Evolutionary conservation across 2,329 filamentous ascomycete genomes (phyloP).

Genomic region (Cladosporium austrohemisphaericum): DNA sequence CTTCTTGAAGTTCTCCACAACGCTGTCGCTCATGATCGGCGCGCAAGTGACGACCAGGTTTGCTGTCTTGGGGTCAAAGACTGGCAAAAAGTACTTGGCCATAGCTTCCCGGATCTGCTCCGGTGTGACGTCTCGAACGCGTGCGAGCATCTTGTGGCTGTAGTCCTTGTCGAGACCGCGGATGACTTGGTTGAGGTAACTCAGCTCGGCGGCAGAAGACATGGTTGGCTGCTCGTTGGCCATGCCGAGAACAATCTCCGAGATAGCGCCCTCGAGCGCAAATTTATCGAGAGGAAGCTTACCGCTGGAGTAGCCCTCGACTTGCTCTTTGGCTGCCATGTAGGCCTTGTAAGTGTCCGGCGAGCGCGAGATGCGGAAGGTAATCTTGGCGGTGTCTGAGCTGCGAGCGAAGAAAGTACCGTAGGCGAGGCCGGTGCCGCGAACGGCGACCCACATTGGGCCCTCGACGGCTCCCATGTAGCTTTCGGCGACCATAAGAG

Average conservation of each 20-base stretch:
- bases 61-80: conserved; percentile 75
- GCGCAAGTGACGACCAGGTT: conserved; percentile 89
- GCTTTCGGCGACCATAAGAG: conserved; percentile 80
- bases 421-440: conserved; percentile 90
- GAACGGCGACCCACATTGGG: conserved; percentile 88
- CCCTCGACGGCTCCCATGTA: conserved; percentile 94
- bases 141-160: conserved; percentile 69
- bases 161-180: conserved; percentile 72
- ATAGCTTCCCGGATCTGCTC: conserved; percentile 75
- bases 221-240: conserved; percentile 88
- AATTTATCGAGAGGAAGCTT: conserved; percentile 69
- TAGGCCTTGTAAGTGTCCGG: conserved; percentile 88
- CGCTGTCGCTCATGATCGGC: conserved; percentile 74
- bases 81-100: conserved; percentile 68
- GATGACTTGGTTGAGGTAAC: conserved; percentile 79
- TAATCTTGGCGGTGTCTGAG: conserved; percentile 72
- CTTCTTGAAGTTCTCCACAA: conserved; percentile 68
- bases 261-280: conserved; percentile 85
- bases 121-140: conserved; percentile 69
- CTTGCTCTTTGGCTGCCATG: conserved; percentile 67
- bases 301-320: conserved; percentile 71
- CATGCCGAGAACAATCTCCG: conserved; percentile 78
- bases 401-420: conserved; percentile 76
- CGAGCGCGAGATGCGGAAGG: conserved; percentile 84
- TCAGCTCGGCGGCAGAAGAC: conserved; percentile 73